A percentile compares a stretch with the other conserved stretches of the same genome.
These are phyloP conservation scores for Mycena alexandri DNA, from an alignment of 768 basidiomycete genomes.

Conservation along the genomic window DNA sequence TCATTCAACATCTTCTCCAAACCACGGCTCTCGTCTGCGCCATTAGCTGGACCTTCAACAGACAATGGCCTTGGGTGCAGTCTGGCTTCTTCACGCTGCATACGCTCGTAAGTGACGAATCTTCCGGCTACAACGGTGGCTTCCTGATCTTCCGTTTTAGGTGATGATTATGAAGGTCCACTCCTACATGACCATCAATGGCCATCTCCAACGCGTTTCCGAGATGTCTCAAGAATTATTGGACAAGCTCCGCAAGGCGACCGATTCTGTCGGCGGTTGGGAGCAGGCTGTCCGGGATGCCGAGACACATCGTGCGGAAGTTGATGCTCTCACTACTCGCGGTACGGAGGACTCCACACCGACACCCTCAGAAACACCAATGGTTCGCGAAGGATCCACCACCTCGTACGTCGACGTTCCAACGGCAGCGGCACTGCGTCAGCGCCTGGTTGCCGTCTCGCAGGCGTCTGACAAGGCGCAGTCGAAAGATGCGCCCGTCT, in stretches of 20 bases:
- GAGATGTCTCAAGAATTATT: constrained; percentile 61
- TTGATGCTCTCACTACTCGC: constrained; percentile 48
- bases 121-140: not conserved
- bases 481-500: constrained; percentile 20
- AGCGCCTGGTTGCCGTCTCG: constrained; percentile 64
- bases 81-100: constrained; percentile 92
- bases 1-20: constrained; percentile 88
- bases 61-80: constrained; percentile 98
- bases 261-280: constrained; percentile 74
- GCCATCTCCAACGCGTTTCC: constrained; percentile 74
- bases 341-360: constrained; percentile 49
- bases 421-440: constrained; percentile 66
- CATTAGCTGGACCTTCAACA: constrained; percentile 91
- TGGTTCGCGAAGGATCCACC: constrained; percentile 58
- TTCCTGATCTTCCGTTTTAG: constrained; percentile 45
- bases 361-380: constrained; percentile 52
- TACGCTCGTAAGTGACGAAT: constrained; percentile 69
- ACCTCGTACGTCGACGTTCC: constrained; percentile 67
- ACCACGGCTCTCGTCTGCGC: constrained; percentile 76
- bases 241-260: constrained; percentile 59
- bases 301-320: constrained; percentile 55
- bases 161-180: constrained; percentile 97
- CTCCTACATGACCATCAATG: constrained; percentile 92
- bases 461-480: constrained; percentile 36
- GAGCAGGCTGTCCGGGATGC: constrained; percentile 70